A percentile compares a stretch with the other conserved stretches of the same genome.
phyloP scores from a whole-genome alignment of 2,329 filamentous ascomycete genomes.

The Xylariaceae sp. region DNA sequence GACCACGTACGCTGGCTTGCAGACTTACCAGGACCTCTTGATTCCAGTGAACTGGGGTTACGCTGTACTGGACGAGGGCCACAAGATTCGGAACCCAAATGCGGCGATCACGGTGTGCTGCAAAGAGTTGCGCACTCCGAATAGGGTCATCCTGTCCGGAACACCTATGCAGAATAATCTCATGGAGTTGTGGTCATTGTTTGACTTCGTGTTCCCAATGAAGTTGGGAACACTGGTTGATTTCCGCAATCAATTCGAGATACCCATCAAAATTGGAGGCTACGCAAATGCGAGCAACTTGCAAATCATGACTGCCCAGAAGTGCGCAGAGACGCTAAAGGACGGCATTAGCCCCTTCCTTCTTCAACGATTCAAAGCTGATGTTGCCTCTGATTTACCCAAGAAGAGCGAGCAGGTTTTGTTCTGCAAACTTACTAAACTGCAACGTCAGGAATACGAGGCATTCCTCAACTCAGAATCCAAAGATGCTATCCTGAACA shows the following conservation, averaged over 20 bases:
- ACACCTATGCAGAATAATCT: slow-evolving; percentile 54
- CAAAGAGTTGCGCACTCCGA: slow-evolving; percentile 86
- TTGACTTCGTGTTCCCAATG: slow-evolving; percentile 98
- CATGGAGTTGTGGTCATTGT: slow-evolving; percentile 46
- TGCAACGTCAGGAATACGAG: slow-evolving; percentile 77
- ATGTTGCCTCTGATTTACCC: slow-evolving; percentile 88
- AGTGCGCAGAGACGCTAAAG: slow-evolving; percentile 89
- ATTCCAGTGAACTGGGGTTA: slow-evolving; percentile 87
- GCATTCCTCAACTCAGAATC: slow-evolving; percentile 78
- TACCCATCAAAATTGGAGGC: slow-evolving; percentile 87
- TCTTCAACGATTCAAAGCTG: slow-evolving; percentile 85
- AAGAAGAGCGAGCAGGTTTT: slow-evolving; percentile 95
- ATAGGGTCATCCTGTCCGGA: slow-evolving; percentile 88
- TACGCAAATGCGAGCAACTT: slow-evolving; percentile 94
- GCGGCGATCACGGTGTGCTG: slow-evolving; percentile 91
- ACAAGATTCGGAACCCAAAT: slow-evolving; percentile 97
- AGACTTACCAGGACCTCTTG: slow-evolving; percentile 81
- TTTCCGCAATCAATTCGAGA: slow-evolving; percentile 88
- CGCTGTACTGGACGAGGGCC: slow-evolving; percentile 91
- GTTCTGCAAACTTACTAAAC: slow-evolving; percentile 84
- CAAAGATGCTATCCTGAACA: slow-evolving; percentile 74
- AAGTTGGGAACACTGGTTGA: slow-evolving; percentile 85
- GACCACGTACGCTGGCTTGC: slow-evolving; percentile 93
- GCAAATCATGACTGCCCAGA: slow-evolving; percentile 89
- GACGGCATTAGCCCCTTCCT: slow-evolving; percentile 92